These are phyloP conservation scores for Eutypella sp. DNA, from an alignment of 2,329 filamentous ascomycete genomes.

Conservation along the genomic window DNA sequence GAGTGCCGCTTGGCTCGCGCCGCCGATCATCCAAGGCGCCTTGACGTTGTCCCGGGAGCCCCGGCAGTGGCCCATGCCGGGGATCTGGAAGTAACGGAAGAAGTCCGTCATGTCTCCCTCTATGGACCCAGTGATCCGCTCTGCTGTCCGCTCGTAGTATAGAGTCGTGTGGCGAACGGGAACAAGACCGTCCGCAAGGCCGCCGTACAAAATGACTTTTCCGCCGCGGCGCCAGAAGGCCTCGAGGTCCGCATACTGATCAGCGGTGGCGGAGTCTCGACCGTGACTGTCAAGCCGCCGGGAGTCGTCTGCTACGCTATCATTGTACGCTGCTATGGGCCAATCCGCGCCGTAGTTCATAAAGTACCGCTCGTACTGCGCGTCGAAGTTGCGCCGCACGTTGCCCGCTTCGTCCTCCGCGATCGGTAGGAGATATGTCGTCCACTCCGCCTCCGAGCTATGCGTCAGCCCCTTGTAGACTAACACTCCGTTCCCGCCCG, in stretches of 20 bases:
- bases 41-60: constrained; percentile 17
- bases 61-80: constrained; percentile 41
- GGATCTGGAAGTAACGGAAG: constrained; percentile 41
- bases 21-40: constrained; percentile 27
- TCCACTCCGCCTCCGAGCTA: constrained; percentile 35
- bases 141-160: constrained; percentile 22
- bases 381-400: constrained; percentile 23
- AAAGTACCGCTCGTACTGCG: constrained; percentile 23
- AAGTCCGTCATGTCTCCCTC: constrained; percentile 38
- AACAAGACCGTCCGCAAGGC: constrained; percentile 23
- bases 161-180: constrained; percentile 21
- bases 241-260: constrained; percentile 26
- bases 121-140: no score
- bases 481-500: constrained; percentile 15
- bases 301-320: constrained; percentile 19
- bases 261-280: constrained; percentile 20
- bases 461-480: constrained; percentile 34
- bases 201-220: constrained; percentile 29
- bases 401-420: constrained; percentile 10
- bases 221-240: constrained; percentile 17
- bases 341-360: constrained; percentile 19
- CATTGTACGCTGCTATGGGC: constrained; percentile 23
- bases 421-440: constrained; percentile 20
- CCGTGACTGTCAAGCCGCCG: constrained; percentile 14
- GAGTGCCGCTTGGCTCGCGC: constrained; percentile 21